phyloP scores from a whole-genome alignment of 2,329 filamentous ascomycete species.

The Pseudogymnoascus sp. region DNA sequence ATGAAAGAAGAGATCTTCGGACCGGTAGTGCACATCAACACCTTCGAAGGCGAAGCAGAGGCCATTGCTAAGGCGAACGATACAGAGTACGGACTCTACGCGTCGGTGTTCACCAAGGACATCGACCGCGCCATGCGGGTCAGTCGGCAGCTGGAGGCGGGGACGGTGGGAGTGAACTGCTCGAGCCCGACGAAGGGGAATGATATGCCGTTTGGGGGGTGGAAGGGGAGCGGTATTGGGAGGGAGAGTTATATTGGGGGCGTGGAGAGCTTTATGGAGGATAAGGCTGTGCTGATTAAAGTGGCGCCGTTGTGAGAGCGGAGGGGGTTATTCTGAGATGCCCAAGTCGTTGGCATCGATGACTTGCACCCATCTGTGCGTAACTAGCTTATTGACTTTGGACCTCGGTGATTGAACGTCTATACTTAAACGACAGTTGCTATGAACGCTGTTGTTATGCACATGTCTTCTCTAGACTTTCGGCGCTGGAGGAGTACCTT shows the following conservation, averaged over 20 bases:
- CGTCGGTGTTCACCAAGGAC: constrained; percentile 52
- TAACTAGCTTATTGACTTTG: no score
- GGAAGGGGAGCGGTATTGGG: constrained; percentile 20
- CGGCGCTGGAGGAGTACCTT: not conserved
- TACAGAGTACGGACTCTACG: constrained; percentile 55
- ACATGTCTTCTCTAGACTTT: no score
- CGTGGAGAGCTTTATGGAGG: constrained; percentile 23
- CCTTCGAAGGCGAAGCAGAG: constrained; percentile 48
- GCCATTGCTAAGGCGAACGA: constrained; percentile 55
- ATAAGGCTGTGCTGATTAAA: constrained; percentile 22
- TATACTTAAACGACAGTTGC: no score
- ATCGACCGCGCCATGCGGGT: constrained; percentile 40
- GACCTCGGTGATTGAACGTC: no score
- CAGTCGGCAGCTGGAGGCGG: constrained; percentile 43
- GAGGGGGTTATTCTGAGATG: not conserved
- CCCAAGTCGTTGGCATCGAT: not conserved
- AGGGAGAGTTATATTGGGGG: constrained; percentile 19
- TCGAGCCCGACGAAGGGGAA: constrained; percentile 14
- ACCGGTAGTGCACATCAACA: constrained; percentile 48
- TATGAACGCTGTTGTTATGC: no score
- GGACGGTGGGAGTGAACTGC: constrained; percentile 34
- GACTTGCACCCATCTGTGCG: not conserved
- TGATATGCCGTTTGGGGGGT: constrained; percentile 24
- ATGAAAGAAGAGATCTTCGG: constrained; percentile 52
- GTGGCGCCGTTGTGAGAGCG: constrained; percentile 9